A percentile compares a stretch with the other conserved stretches of the same genome.
Conservation (phyloP, 192 early-diverging fungal genomes). For the Geranomyces variabilis region DNA sequence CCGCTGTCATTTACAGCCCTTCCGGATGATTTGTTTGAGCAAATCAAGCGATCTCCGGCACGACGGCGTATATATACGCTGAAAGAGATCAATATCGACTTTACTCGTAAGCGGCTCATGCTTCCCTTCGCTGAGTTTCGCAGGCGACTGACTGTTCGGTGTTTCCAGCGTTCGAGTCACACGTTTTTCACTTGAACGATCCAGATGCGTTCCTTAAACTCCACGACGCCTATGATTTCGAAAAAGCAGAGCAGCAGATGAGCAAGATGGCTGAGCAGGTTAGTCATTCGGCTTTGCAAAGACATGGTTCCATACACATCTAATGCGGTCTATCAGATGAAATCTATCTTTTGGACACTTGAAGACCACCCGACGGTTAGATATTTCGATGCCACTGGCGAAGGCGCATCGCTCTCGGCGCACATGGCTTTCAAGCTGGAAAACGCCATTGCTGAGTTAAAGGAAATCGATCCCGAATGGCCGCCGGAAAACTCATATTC, state of each 20-base stretch:
- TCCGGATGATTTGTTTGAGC: conserved; percentile 66
- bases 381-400: conserved; percentile 81
- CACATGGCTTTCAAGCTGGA: conserved; percentile 40
- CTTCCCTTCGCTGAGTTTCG: too few relatives aligned
- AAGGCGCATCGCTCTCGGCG: conserved; percentile 39
- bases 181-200: conserved; percentile 49
- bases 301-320: neutral
- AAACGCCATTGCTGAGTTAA: conserved; percentile 26
- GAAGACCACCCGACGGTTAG: conserved; percentile 65
- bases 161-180: conserved; percentile 50
- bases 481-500: conserved; percentile 31
- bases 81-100: conserved; percentile 57
- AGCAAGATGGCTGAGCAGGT: conserved; percentile 34
- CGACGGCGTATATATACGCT: conserved; percentile 36
- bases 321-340: conserved; percentile 26
- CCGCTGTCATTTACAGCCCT: conserved; percentile 51
- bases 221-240: conserved; percentile 32
- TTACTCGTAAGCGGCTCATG: conserved; percentile 40
- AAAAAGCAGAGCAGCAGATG: conserved; percentile 31
- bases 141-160: neutral
- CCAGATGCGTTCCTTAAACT: conserved; percentile 37
- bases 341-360: conserved; percentile 51
- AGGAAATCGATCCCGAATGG: conserved; percentile 36
- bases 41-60: conserved; percentile 58
- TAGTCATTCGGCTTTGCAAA: neutral